These are phyloP conservation scores for Skeletonema costatum DNA, from an alignment of 108 stramenopile genomes.

Conservation along the genomic window DNA sequence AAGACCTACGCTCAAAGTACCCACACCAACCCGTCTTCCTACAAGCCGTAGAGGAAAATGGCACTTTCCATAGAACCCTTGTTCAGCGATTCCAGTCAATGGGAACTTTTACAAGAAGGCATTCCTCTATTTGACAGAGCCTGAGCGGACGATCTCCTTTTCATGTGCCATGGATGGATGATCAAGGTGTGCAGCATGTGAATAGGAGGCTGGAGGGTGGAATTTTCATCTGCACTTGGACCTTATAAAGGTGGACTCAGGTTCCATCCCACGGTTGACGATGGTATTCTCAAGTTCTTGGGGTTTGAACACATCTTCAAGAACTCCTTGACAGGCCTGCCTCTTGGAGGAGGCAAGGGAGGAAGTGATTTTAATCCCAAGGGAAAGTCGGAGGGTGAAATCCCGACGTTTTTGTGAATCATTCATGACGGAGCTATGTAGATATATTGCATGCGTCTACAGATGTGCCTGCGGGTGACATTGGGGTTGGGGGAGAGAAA, in stretches of 20 bases:
- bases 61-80: conserved; percentile 61
- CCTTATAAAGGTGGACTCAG: conserved; percentile 95
- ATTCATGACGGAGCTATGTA: conserved; percentile 74
- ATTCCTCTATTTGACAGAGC: conserved; percentile 76
- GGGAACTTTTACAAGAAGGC: conserved; percentile 74
- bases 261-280: conserved; percentile 89
- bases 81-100: conserved; percentile 57
- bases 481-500: conserved; percentile 83
- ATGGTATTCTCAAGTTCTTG: conserved; percentile 84
- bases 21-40: conserved; percentile 71
- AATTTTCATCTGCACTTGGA: conserved; percentile 86
- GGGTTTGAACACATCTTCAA: conserved; percentile 89
- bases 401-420: conserved; percentile 79
- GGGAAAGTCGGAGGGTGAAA: conserved; percentile 74
- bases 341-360: conserved; percentile 53
- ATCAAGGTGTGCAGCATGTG: conserved; percentile 29
- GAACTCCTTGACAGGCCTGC: conserved; percentile 78
- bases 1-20: conserved; percentile 58
- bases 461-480: conserved; percentile 88
- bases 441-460: conserved; percentile 74
- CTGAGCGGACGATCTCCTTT: conserved; percentile 77
- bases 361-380: conserved; percentile 88
- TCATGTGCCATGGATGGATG: conserved; percentile 71
- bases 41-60: conserved; percentile 78
- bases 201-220: conserved; percentile 84